Evolutionary conservation across 2,329 filamentous ascomycete genomes (phyloP).

Genomic region (Phialocephala sp.): DNA sequence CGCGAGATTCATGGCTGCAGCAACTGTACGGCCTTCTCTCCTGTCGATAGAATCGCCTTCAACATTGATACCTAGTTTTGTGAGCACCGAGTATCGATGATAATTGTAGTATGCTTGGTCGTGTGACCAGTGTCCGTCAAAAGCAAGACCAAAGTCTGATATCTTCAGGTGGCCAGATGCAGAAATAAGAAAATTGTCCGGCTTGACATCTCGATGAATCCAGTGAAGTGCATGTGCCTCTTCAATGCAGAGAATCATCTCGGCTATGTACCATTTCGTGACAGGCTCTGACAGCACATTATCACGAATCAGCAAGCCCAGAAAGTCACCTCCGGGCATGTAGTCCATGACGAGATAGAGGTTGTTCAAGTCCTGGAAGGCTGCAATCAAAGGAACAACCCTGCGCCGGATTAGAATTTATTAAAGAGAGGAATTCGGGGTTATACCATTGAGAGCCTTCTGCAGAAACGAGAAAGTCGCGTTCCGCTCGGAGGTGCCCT

Average conservation of each 20-base stretch:
- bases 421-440: not conserved
- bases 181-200: slow-evolving; percentile 94
- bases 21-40: slow-evolving; percentile 54
- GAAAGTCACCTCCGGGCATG: slow-evolving; percentile 95
- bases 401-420: slow-evolving; percentile 45
- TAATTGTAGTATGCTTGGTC: slow-evolving; percentile 86
- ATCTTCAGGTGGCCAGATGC: slow-evolving; percentile 91
- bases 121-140: slow-evolving; percentile 94
- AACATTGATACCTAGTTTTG: slow-evolving; percentile 75
- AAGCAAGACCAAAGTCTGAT: slow-evolving; percentile 93
- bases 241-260: slow-evolving; percentile 96
- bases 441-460: slow-evolving; percentile 80
- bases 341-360: slow-evolving; percentile 98
- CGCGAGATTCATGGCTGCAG: slow-evolving; percentile 47
- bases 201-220: slow-evolving; percentile 96
- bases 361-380: slow-evolving; percentile 84
- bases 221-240: slow-evolving; percentile 86
- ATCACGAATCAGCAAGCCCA: slow-evolving; percentile 84
- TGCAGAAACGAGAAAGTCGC: slow-evolving; percentile 88
- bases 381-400: slow-evolving; percentile 86
- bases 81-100: slow-evolving; percentile 78
- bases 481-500: slow-evolving; percentile 86
- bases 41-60: slow-evolving; percentile 76
- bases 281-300: slow-evolving; percentile 80
- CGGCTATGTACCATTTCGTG: slow-evolving; percentile 86